These are phyloP conservation scores for Paraleonurus japonicus DNA, from an alignment of 257 asterid species.

Conservation along the genomic window DNA sequence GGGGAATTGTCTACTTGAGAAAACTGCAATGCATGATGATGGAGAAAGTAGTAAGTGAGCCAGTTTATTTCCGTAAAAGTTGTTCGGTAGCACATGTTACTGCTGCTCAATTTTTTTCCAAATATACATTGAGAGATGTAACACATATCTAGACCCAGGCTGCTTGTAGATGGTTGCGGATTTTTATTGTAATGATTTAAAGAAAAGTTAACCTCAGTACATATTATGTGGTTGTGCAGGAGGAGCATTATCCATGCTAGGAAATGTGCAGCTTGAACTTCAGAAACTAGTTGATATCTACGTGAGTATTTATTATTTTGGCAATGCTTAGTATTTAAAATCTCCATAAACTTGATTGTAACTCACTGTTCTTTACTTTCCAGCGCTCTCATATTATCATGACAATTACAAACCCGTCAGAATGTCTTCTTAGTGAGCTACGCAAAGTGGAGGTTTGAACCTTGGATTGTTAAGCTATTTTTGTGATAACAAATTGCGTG, in stretches of 20 bases:
- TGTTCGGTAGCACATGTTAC: not conserved
- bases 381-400: conserved; percentile 83
- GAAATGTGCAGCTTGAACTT: conserved; percentile 82
- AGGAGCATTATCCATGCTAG: conserved; percentile 67
- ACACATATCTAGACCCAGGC: not conserved
- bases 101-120: not conserved
- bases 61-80: conserved; percentile 10
- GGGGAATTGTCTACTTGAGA: conserved; percentile 89
- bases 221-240: conserved; percentile 47
- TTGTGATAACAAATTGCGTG: not conserved
- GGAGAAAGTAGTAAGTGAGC: conserved; percentile 71
- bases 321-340: conserved; percentile 12
- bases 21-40: conserved; percentile 58
- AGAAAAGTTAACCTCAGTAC: not conserved
- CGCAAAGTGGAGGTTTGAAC: conserved; percentile 91
- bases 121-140: not conserved
- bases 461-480: conserved; percentile 8
- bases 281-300: conserved; percentile 83
- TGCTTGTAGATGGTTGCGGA: conserved; percentile 10
- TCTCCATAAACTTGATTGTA: conserved; percentile 26
- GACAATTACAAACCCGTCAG: conserved; percentile 93
- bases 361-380: conserved; percentile 36
- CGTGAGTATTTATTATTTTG: conserved; percentile 48
- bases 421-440: conserved; percentile 91
- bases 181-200: conserved; percentile 7